A percentile compares a stretch with the other conserved stretches of the same genome.
These are phyloP conservation scores for Globisporangium sylvaticum DNA, from an alignment of 352 stramenopile genomes.

Conservation along the genomic window DNA sequence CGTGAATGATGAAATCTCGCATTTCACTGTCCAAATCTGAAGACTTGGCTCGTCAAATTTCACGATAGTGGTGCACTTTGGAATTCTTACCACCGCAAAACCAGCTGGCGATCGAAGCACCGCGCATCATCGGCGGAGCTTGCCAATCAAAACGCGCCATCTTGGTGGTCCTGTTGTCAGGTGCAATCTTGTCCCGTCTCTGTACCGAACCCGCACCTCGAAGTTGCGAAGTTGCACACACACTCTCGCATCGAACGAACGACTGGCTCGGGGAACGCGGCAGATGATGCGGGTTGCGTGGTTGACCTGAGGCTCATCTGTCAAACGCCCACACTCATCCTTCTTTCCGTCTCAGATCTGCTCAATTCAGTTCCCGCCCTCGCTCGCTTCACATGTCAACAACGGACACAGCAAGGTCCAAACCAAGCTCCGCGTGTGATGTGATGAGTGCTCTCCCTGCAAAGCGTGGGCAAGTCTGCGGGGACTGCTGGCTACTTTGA, in stretches of 20 bases:
- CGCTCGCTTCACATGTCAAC: neutral
- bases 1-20: neutral
- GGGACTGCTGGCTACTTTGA: too few relatives aligned
- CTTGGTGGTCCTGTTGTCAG: neutral
- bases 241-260: neutral
- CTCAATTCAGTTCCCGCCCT: neutral
- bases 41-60: neutral
- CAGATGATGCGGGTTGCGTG: neutral
- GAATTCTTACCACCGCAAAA: neutral
- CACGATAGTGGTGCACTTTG: neutral
- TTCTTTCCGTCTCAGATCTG: neutral
- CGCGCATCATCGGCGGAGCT: neutral
- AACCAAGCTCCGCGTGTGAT: too few relatives aligned
- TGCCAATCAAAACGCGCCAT: slow-evolving; percentile 7
- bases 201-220: neutral
- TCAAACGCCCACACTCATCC: slow-evolving; percentile 1
- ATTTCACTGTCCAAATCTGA: neutral
- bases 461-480: too few relatives aligned
- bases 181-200: neutral
- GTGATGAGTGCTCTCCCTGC: too few relatives aligned
- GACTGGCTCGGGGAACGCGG: neutral
- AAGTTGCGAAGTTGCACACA: slow-evolving; percentile 5
- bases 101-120: slow-evolving; percentile 11
- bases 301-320: too few relatives aligned
- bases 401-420: too few relatives aligned